Evolutionary conservation across 2,329 filamentous ascomycete genomes (phyloP).

Genomic region (Bipolaris cookei): DNA sequence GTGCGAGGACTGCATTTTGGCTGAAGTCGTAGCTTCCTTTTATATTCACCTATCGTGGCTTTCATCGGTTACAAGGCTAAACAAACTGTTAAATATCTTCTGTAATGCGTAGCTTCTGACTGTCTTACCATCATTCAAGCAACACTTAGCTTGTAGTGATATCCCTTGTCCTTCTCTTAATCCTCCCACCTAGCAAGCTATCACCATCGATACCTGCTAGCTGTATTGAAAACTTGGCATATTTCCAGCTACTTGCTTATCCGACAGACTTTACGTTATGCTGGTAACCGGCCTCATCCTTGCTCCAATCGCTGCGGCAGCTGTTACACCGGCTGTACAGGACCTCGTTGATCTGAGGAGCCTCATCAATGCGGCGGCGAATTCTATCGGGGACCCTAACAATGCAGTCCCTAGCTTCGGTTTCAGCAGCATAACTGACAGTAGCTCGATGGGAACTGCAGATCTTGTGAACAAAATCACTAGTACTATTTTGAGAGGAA

Average conservation of each 20-base stretch:
- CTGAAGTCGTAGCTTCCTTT: too few species aligned
- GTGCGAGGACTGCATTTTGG: too few species aligned
- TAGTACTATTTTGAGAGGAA: constrained; percentile 36
- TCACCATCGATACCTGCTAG: constrained; percentile 4
- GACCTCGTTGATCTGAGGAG: constrained; percentile 38
- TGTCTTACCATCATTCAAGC: constrained; percentile 8
- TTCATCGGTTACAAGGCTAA: not conserved
- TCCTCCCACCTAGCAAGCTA: constrained; percentile 7
- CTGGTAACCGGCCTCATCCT: constrained; percentile 38
- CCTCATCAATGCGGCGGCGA: constrained; percentile 39
- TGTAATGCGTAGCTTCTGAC: not conserved
- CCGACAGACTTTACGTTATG: constrained; percentile 26
- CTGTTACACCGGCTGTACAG: constrained; percentile 31
- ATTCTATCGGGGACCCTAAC: constrained; percentile 34
- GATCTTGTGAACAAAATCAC: constrained; percentile 45
- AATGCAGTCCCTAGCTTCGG: constrained; percentile 41
- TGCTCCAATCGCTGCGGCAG: constrained; percentile 26
- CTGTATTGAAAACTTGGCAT: constrained; percentile 17
- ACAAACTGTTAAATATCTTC: not conserved
- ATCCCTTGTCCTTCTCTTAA: constrained; percentile 11
- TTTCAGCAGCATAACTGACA: constrained; percentile 20
- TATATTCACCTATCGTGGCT: not conserved
- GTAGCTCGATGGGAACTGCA: constrained; percentile 36
- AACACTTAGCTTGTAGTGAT: constrained; percentile 27
- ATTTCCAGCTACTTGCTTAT: constrained; percentile 4